phyloP scores from a whole-genome alignment of 2,329 filamentous ascomycete genomes.

The Fonsecaea pugnacius region DNA sequence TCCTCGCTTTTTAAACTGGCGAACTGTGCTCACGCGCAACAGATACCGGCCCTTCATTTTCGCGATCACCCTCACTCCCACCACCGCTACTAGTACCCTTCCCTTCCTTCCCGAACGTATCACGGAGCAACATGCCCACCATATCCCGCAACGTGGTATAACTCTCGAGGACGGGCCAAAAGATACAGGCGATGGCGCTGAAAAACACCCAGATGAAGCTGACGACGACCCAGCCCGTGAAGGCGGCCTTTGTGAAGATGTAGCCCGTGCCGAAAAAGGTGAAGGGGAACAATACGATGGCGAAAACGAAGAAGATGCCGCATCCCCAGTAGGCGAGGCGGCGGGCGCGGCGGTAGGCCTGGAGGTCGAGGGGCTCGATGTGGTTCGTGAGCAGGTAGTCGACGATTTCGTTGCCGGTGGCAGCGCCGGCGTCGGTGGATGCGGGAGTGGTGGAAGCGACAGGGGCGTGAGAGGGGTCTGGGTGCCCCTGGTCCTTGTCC shows the following conservation, averaged over 20 bases:
- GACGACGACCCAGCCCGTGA: slow-evolving; percentile 72
- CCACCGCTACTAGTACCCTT: background rate
- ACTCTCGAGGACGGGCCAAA: slow-evolving; percentile 82
- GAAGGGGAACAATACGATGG: slow-evolving; percentile 71
- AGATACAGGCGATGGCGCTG: slow-evolving; percentile 70
- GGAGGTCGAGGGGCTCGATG: background rate
- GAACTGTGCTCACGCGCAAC: no score
- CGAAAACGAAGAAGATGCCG: background rate
- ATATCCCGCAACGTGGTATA: background rate
- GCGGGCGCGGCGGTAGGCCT: background rate
- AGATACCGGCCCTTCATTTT: no score
- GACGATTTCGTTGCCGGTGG: background rate
- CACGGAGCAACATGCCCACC: background rate
- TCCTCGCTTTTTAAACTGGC: no score
- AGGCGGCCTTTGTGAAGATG: slow-evolving; percentile 57
- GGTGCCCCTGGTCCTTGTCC: no score
- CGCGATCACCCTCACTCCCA: no score
- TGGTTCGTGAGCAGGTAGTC: background rate
- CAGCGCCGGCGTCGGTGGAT: background rate
- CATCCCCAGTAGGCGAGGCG: background rate
- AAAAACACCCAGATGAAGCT: slow-evolving; percentile 81
- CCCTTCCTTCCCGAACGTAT: background rate
- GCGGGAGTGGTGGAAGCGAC: no score
- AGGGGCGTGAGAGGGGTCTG: no score
- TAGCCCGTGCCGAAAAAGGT: slow-evolving; percentile 65